phyloP scores from a whole-genome alignment of 257 asterid genomes.

The Primulina tabacum region DNA sequence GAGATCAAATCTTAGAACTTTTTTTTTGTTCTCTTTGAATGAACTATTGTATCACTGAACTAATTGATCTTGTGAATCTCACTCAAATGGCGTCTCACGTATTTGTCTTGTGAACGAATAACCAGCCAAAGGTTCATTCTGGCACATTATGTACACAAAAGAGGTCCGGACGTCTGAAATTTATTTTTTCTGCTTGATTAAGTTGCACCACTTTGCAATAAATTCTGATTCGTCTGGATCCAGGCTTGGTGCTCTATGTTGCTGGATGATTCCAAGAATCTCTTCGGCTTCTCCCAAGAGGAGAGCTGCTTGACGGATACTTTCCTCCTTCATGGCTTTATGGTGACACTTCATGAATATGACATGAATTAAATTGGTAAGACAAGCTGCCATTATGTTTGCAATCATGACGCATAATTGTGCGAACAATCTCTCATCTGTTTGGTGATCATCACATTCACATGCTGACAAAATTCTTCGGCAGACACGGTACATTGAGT shows the following conservation, averaged over 20 bases:
- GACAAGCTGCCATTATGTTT: constrained; percentile 41
- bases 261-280: constrained; percentile 37
- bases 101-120: neutral
- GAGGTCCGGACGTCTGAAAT: neutral
- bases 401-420: constrained; percentile 35
- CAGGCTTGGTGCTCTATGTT: constrained; percentile 22
- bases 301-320: constrained; percentile 36
- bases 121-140: neutral
- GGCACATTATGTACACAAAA: neutral
- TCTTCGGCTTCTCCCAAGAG: constrained; percentile 42
- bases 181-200: constrained; percentile 25
- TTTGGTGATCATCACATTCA: constrained; percentile 20
- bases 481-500: constrained; percentile 17
- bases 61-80: neutral
- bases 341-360: constrained; percentile 38
- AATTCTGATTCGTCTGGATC: constrained; percentile 29
- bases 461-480: constrained; percentile 14
- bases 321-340: constrained; percentile 29
- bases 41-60: neutral
- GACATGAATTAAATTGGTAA: constrained; percentile 31
- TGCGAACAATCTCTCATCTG: constrained; percentile 32
- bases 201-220: constrained; percentile 36
- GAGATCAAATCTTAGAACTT: too few relatives aligned
- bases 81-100: neutral
- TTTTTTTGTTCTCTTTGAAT: neutral